Conservation (phyloP, 371 early-diverging fungal genomes). For the Mucor plumbeus region DNA sequence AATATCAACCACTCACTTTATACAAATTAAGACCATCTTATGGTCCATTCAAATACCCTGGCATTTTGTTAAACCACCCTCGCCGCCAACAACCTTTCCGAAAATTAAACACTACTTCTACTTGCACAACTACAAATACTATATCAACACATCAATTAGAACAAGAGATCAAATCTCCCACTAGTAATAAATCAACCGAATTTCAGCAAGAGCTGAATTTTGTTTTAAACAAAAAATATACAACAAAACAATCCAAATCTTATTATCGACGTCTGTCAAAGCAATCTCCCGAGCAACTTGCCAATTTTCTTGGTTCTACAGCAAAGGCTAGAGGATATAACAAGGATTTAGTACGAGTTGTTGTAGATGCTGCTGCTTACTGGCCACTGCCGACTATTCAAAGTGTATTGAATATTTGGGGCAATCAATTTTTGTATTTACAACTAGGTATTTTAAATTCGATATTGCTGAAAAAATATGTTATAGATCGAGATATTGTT, state of each 20-base stretch:
- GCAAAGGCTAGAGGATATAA: not conserved
- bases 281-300: conserved; percentile 2
- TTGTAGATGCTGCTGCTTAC: conserved; percentile 17
- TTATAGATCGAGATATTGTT: conserved; percentile 6
- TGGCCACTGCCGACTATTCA: conserved; percentile 10
- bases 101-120: not conserved
- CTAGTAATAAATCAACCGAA: not conserved
- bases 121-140: not conserved
- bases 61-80: not conserved
- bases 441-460: conserved; percentile 14
- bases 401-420: conserved; percentile 2
- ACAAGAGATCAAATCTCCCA: not conserved
- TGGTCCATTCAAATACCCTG: conserved; percentile 19
- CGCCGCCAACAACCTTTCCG: not conserved
- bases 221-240: not conserved
- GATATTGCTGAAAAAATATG: conserved; percentile 14
- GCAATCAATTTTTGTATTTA: not conserved
- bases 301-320: not conserved
- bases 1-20: not conserved
- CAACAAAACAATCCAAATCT: conserved; percentile 1
- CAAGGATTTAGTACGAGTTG: not conserved
- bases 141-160: not conserved
- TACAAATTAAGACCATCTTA: not conserved
- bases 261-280: conserved; percentile 12
- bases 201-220: not conserved